Evolutionary conservation across 208 protist genomes (phyloP), one percentile per base, ranked within the genome.

Genomic region (Jaenimonas drosophilae): DNA sequence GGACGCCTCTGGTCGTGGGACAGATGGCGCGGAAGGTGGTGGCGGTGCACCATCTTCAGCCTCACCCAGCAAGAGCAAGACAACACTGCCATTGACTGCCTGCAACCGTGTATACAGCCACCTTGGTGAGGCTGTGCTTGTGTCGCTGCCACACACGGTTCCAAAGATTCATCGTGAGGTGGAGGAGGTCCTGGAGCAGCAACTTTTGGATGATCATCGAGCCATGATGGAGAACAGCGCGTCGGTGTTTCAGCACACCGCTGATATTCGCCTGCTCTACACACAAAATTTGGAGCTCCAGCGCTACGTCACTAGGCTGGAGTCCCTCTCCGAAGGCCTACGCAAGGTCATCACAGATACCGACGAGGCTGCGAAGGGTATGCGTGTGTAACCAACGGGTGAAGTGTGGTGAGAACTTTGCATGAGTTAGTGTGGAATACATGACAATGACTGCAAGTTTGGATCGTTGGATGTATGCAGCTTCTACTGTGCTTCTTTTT

Each of bases 131-230:
- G 63, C 64, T 0, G 55, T 82, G 1, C 51, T 88, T 5, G 46
- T 88, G n/a, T 68, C 63, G 6, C 55, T 80, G 37, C 64, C 73
- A 5, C 30, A 59, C 3, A 33, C 52, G 17, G 49, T 70, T 26
- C 62, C 72, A 1, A 49, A 54, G 11, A 47, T 88, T 40, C 62
- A 74, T 25, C 61, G 66, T n/a, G 66, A 76, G 43, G 73, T 82
- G 46, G 72, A 88, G 54, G 58, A 80, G 39, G 72, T 80, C 43
- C 46, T 88, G 40, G 72, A 88, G 56, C 76, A 79, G 33, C 70
- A 83, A 48, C 47, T 88, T 0, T 79, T 63, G 51, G 78, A 88
- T 21, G 70, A 83, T 39, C 53, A 67, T 26, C 50, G 58, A 9
- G 78, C 73, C n/a, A 41, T 88, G 33, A 74, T 76, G 60, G 60